Evolutionary conservation across 441 rosid genomes (phyloP), one percentile per base, ranked within the genome.

Genomic region (Bruguiera hainesii): DNA sequence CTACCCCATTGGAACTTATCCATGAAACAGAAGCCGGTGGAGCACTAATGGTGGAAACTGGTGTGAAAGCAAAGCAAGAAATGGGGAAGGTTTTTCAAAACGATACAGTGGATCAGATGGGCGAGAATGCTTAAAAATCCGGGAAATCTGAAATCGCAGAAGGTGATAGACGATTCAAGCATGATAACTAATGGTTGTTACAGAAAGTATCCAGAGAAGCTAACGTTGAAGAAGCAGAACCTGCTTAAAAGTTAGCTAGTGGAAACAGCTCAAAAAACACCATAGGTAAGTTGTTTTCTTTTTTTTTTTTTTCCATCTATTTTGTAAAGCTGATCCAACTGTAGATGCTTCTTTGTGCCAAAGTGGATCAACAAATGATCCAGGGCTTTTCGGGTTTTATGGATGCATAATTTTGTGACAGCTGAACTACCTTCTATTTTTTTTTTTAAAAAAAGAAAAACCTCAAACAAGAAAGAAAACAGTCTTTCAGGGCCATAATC

Each of bases 1-100:
- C 99, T 56, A 84, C 85, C 28, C 91, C 96, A 1, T 55, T 79
- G 63, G 99, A 88, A 19, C 85, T 90, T 23, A 84, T 81, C 62
- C 79, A 73, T 60, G 80, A 79, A 26, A 25, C 37, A 37, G 87
- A 83, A 74, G 78, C 67, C 30, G 73, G 57, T 11, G 74, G 69
- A 25, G 70, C 50, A 20, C 56, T 66, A 21, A 23, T 11, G 56
- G 68, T 61, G 15, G 82, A 78, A 66, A 63, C 71, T 30, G 71
- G 33, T 19, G 53, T 39, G 26, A 73, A 71, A 59, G 58, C 50
- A 19, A 70, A 58, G 57, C 81, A 77, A 55, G 82, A 68, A 60
- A 52, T 3, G 52, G 60, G 30, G 7, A 35, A 33, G 61, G 31
- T 42, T 66, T 62, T 63, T 23, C 42, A 53, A 26, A 69, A 64